Conservation (phyloP, 75 land plant genomes). For the Cryptomeria japonica region DNA sequence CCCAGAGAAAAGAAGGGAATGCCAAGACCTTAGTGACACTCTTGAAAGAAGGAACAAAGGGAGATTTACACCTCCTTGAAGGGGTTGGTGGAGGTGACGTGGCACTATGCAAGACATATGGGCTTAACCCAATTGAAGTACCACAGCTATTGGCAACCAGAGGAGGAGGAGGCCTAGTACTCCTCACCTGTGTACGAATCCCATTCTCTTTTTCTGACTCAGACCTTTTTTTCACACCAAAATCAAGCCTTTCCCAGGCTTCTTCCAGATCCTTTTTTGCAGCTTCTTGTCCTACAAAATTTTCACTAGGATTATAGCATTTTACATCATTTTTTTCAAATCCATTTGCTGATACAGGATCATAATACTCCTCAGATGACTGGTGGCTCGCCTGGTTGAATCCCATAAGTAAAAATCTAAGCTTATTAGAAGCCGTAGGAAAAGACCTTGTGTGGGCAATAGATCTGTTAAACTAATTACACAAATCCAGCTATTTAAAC, state of each 20-base stretch:
- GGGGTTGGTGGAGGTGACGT: not conserved
- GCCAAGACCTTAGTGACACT: constrained; percentile 2
- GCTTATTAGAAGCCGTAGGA: not conserved
- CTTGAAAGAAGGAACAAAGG: constrained; percentile 12
- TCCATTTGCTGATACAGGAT: not conserved
- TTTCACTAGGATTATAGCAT: not conserved
- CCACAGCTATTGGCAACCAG: not conserved
- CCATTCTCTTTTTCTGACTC: not conserved
- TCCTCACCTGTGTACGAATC: not conserved
- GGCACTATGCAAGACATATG: not conserved
- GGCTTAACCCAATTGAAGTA: not conserved
- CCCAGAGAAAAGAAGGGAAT: constrained; percentile 12
- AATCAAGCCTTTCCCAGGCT: not conserved
- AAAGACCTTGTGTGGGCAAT: not conserved
- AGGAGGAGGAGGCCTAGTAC: not conserved
- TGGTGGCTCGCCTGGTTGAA: not conserved
- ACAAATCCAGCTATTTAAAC: not conserved
- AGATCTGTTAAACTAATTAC: not conserved
- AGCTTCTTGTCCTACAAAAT: not conserved
- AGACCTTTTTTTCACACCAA: not conserved
- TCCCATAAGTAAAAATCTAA: not conserved
- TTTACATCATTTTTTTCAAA: not conserved
- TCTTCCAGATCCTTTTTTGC: not conserved
- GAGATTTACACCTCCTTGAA: constrained; percentile 14
- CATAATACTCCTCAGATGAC: not conserved